phyloP scores from a whole-genome alignment of 140 eudicot genomes.

The Stevia rebaudiana region DNA sequence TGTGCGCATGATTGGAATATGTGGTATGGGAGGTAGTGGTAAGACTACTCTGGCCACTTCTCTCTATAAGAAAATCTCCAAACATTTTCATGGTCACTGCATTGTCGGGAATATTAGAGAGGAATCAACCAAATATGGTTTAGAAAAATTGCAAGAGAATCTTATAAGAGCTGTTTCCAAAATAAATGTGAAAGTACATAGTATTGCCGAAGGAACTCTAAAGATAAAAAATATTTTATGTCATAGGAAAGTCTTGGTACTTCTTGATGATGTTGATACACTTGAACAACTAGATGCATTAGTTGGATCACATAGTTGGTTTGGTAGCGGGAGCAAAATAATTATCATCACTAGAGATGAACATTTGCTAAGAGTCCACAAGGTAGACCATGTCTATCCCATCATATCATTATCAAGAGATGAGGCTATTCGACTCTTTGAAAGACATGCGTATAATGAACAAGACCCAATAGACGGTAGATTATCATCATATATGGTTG shows the following conservation, averaged over 20 bases:
- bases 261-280: slow-evolving; percentile 11
- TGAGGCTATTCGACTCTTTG: no score
- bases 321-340: neutral
- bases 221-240: neutral
- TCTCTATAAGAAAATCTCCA: neutral
- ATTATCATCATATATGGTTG: neutral
- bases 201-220: no score
- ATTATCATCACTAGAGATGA: no score
- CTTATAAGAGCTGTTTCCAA: neutral
- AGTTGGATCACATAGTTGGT: slow-evolving; percentile 13
- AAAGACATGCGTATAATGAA: no score
- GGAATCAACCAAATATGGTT: neutral
- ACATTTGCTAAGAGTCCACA: no score
- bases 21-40: neutral
- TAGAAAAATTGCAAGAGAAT: neutral
- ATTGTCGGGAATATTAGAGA: neutral
- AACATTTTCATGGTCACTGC: neutral
- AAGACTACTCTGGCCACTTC: neutral
- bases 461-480: no score
- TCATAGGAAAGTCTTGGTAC: neutral
- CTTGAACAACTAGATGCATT: slow-evolving; percentile 11
- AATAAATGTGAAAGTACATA: neutral
- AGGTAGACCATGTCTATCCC: no score
- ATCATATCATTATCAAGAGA: no score
- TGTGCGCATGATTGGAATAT: neutral